These are phyloP conservation scores for Rubroboletus pulcherrimus DNA, from an alignment of 768 basidiomycete genomes.

Conservation along the genomic window DNA sequence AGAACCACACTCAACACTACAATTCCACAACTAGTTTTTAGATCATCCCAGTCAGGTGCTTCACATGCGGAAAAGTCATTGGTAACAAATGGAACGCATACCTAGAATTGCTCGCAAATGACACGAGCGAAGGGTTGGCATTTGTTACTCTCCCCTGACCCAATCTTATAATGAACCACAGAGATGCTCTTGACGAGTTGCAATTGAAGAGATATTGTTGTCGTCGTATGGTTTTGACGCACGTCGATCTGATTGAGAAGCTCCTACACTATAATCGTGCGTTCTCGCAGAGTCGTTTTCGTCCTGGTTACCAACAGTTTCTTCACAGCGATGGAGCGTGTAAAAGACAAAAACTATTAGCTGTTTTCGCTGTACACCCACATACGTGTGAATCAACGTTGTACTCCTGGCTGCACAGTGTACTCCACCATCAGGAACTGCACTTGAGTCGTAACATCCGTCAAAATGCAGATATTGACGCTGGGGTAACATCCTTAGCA, in stretches of 20 bases:
- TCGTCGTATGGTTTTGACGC: slow-evolving; percentile 94
- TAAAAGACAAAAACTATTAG: slow-evolving; percentile 28
- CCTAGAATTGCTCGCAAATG: slow-evolving; percentile 73
- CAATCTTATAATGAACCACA: slow-evolving; percentile 27
- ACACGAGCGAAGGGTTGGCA: slow-evolving; percentile 84
- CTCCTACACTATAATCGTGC: slow-evolving; percentile 92
- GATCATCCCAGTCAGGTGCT: slow-evolving; percentile 97
- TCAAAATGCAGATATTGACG: neutral
- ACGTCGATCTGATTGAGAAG: slow-evolving; percentile 97
- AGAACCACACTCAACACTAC: neutral
- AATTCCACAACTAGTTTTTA: slow-evolving; percentile 26
- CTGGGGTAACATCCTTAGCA: neutral
- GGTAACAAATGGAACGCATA: slow-evolving; percentile 95
- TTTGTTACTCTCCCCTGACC: neutral
- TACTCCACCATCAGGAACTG: neutral
- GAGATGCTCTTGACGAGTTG: slow-evolving; percentile 85
- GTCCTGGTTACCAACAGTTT: neutral
- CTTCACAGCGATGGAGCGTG: slow-evolving; percentile 31
- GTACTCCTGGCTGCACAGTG: neutral
- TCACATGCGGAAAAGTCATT: slow-evolving; percentile 95
- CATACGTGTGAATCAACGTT: neutral
- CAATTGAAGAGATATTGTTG: slow-evolving; percentile 95
- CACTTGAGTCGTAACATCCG: neutral
- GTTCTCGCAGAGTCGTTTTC: slow-evolving; percentile 30
- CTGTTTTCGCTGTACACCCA: neutral